Conservation (phyloP, 768 basidiomycete species). For the Lyophyllum semitale region DNA sequence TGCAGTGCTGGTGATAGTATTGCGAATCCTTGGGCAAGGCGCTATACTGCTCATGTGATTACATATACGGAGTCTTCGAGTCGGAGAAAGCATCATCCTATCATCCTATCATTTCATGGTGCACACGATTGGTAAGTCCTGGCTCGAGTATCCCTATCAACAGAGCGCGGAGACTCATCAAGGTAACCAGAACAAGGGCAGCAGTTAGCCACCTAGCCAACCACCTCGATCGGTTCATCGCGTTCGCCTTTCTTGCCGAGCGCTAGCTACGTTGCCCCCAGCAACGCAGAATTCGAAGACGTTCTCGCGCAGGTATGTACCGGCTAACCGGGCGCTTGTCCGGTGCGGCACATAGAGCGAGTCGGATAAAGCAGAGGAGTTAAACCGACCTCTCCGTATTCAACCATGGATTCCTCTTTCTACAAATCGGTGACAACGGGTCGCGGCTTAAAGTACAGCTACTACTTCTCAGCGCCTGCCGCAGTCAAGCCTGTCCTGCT, state of each 20-base stretch:
- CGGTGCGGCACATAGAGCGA: too few relatives aligned
- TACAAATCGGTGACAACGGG: conserved; percentile 27
- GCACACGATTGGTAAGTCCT: too few relatives aligned
- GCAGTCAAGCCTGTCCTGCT: too few relatives aligned
- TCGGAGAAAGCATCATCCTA: too few relatives aligned
- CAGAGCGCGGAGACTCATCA: too few relatives aligned
- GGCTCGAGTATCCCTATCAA: too few relatives aligned
- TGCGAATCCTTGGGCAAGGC: background rate
- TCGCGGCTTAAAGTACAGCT: conserved; percentile 36
- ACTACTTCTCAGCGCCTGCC: too few relatives aligned
- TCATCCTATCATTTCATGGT: background rate
- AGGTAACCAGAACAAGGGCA: conserved; percentile 39
- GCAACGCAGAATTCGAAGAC: conserved; percentile 10
- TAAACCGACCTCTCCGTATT: background rate
- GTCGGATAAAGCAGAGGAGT: too few relatives aligned
- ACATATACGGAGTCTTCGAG: conserved; percentile 3
- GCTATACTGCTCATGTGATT: conserved; percentile 18
- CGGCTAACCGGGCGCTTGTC: background rate
- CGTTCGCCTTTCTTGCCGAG: too few relatives aligned
- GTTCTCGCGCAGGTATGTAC: too few relatives aligned
- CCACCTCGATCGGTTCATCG: too few relatives aligned
- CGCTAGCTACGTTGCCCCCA: conserved; percentile 36
- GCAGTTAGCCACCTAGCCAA: conserved; percentile 37
- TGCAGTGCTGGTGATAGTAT: background rate
- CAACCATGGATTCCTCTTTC: conserved; percentile 16